Conservation (phyloP, 177 flowering plant species). For the Tripterygium wilfordii region DNA sequence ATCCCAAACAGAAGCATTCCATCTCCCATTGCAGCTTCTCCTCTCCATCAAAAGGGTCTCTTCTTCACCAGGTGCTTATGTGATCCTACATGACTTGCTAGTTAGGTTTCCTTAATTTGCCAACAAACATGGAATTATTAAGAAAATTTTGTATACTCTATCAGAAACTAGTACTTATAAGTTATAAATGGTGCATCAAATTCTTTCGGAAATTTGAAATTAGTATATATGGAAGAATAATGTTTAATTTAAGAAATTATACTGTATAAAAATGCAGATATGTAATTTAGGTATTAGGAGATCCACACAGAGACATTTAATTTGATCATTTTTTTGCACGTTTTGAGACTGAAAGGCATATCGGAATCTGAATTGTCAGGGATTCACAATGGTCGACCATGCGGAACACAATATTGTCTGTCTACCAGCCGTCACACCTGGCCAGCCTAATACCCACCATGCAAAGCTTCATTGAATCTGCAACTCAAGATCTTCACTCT, state of each 20-base stretch:
- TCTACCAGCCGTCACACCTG: conserved; percentile 87
- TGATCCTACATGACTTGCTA: no score
- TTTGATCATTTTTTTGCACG: no score
- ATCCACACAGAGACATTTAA: no score
- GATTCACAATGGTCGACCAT: conserved; percentile 79
- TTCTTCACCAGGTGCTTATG: conserved; percentile 72
- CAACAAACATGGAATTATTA: neutral
- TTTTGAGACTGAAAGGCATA: neutral
- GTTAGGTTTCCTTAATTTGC: neutral
- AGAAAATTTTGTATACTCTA: no score
- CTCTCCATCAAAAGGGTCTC: conserved; percentile 92
- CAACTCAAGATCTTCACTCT: conserved; percentile 38
- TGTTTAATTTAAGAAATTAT: no score
- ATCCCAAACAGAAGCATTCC: conserved; percentile 88
- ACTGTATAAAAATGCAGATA: no score
- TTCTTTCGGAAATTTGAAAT: no score
- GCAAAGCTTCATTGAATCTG: conserved; percentile 66
- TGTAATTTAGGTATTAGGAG: no score
- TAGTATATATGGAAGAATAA: no score
- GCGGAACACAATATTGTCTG: conserved; percentile 80
- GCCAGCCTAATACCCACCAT: conserved; percentile 71
- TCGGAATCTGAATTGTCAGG: conserved; percentile 31
- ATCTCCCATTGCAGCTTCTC: conserved; percentile 87
- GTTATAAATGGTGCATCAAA: no score
- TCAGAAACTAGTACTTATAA: no score